Evolutionary conservation across 1,284 basidiomycete genomes (phyloP), one percentile per base, ranked within the genome.

Genomic region (Sphaerobolus stellatus): DNA sequence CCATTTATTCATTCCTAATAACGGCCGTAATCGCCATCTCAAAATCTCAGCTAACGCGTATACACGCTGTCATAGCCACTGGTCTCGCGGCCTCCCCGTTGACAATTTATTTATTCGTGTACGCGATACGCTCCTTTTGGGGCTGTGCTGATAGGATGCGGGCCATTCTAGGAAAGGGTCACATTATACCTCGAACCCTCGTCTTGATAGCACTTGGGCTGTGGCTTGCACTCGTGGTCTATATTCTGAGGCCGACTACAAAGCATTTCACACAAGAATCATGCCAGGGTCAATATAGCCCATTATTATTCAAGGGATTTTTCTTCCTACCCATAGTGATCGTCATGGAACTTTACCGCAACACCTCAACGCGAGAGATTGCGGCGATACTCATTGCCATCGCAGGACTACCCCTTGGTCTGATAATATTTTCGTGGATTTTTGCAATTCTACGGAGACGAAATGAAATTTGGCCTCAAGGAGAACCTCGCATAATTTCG

Each of bases 11-110:
- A 9, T 14, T 31, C 48, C 57, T 18, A 3, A 22, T 60, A 44
- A 49, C 58, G 9, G 30, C 25, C 34, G 44, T 4, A 5, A 50
- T 58, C 13, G 49, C 58, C 50, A 48, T 60, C 20, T 7, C 41
- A 22, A 5, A 28, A 18, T 16, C n/a, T 5, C 16, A 22, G 1
- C 52, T 60, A 22, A 56, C 54, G 7, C 57, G 54, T 11, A 48
- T 56, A 16, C 58, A 60, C 49, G 48, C 58, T 29, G 45, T 43
- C 16, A 40, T 52, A 16, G 50, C 28, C 18, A 9, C 45, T 11
- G n/a, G n/a, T 24, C 25, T 29, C 22, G 43, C 40, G 11, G 24
- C 20, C 36, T 52, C 50, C 8, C 50, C 50, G 4, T 40, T 45
- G 22, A 40, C 18, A 24, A 20, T 45, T 3, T 52, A 52, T 20